phyloP scores from a whole-genome alignment of 2,329 filamentous ascomycete species.

The Calonectria pseudoreteaudii region DNA sequence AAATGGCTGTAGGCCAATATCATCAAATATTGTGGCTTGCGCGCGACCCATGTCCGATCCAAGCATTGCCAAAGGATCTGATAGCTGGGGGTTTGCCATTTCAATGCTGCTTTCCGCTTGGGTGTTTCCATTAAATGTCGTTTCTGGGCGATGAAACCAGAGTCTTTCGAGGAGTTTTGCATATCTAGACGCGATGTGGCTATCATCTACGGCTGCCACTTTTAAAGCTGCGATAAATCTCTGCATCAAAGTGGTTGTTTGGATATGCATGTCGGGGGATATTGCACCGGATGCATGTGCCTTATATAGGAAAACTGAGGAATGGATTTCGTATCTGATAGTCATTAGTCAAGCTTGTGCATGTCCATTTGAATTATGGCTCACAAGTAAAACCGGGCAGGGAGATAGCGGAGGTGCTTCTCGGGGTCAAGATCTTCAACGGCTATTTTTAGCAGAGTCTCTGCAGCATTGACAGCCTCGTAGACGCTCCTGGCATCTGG shows the following conservation, averaged over 20 bases:
- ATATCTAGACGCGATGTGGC: slow-evolving; percentile 22
- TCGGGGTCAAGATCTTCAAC: slow-evolving; percentile 23
- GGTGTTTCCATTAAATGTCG: background rate
- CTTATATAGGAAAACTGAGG: slow-evolving; percentile 26
- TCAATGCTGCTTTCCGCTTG: background rate
- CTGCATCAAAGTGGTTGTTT: slow-evolving; percentile 16
- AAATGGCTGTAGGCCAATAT: slow-evolving; percentile 24
- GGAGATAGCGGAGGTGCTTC: slow-evolving; percentile 27
- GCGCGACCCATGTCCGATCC: slow-evolving; percentile 2
- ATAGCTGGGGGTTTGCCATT: background rate
- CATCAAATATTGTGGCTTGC: slow-evolving; percentile 16
- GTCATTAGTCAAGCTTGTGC: background rate
- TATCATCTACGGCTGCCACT: slow-evolving; percentile 20
- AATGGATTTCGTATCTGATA: slow-evolving; percentile 25
- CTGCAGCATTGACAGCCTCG: slow-evolving; percentile 24
- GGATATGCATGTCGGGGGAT: slow-evolving; percentile 7
- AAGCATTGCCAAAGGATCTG: slow-evolving; percentile 15
- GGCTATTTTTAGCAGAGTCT: slow-evolving; percentile 21
- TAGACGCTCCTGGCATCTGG: slow-evolving; percentile 21
- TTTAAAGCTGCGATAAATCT: slow-evolving; percentile 21
- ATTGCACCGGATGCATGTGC: slow-evolving; percentile 23
- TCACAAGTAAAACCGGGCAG: slow-evolving; percentile 26
- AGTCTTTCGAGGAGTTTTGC: slow-evolving; percentile 25
- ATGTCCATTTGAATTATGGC: background rate
- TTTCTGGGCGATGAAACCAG: slow-evolving; percentile 12